Evolutionary conservation across 208 protist species (phyloP).

Genomic region (Naegleria fowleri): DNA sequence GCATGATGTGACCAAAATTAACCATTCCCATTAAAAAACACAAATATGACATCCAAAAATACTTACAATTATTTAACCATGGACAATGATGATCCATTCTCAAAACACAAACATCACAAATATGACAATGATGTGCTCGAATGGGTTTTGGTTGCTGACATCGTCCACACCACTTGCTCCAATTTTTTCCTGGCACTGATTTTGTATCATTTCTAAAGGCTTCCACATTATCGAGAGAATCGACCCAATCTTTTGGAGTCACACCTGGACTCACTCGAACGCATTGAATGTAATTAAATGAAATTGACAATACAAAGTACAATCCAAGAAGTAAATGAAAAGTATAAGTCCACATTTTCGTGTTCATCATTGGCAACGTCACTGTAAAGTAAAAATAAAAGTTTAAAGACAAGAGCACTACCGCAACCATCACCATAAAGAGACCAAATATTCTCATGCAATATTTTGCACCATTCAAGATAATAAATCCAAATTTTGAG

Average conservation of each 20-base stretch:
- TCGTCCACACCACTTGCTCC: conserved; percentile 43
- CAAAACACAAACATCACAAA: conserved; percentile 64
- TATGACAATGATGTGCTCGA: conserved; percentile 67
- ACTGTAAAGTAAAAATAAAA: conserved; percentile 17
- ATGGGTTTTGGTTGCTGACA: conserved; percentile 69
- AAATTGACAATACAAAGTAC: neutral
- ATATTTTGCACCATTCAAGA: neutral
- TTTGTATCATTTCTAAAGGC: neutral
- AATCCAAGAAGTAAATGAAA: neutral
- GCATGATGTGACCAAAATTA: too few species aligned
- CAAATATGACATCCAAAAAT: too few species aligned
- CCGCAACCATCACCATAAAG: neutral
- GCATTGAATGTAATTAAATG: conserved; percentile 16
- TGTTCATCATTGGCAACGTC: neutral
- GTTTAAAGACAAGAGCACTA: neutral
- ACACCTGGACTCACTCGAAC: neutral
- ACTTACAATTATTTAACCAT: conserved; percentile 71
- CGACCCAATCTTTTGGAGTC: neutral
- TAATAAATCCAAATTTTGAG: neutral
- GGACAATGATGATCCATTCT: conserved; percentile 82
- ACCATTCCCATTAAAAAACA: too few species aligned
- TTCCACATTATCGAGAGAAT: neutral
- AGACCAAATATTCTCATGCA: conserved; percentile 19
- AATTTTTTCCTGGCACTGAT: conserved; percentile 6
- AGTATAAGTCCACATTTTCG: neutral